These are phyloP conservation scores for Pichia sp. DNA, from an alignment of 1,139 yeast species.

Conservation along the genomic window DNA sequence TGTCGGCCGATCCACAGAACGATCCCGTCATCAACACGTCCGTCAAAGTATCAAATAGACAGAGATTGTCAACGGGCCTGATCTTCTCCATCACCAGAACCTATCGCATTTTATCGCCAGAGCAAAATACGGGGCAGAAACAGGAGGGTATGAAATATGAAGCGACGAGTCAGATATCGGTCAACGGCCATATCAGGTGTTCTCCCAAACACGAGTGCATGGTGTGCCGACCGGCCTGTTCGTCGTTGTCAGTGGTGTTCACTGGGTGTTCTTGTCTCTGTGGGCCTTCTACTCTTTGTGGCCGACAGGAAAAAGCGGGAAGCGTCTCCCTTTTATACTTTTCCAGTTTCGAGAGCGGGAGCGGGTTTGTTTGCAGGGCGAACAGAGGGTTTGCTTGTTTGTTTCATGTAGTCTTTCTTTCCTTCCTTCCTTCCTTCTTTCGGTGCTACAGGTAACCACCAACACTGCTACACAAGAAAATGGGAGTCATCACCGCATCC, in stretches of 20 bases:
- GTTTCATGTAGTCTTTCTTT: not conserved
- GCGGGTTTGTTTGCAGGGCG: too few species aligned
- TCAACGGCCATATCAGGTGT: not conserved
- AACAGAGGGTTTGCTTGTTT: not conserved
- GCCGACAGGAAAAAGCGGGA: too few species aligned
- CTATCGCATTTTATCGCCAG: constrained; percentile 49
- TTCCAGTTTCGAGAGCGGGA: too few species aligned
- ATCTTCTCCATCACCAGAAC: constrained; percentile 71
- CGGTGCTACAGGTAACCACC: too few species aligned
- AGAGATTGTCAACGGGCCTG: constrained; percentile 44
- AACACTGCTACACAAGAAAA: not conserved
- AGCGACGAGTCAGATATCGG: not conserved
- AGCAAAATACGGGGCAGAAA: constrained; percentile 67
- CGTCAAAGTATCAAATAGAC: constrained; percentile 33
- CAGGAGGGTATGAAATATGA: constrained; percentile 44
- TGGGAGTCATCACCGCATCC: not conserved
- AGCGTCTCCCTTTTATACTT: too few species aligned
- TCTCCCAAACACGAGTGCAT: too few species aligned
- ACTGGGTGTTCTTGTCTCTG: too few species aligned
- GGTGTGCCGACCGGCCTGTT: too few species aligned
- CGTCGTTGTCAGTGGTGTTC: too few species aligned
- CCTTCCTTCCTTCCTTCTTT: not conserved
- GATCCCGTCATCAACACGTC: constrained; percentile 24
- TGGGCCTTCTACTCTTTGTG: too few species aligned
- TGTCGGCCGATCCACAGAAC: constrained; percentile 16